Evolutionary conservation across 1,284 basidiomycete genomes (phyloP), one percentile per base, ranked within the genome.

Genomic region (Cutaneotrichosporon cyanovorans): DNA sequence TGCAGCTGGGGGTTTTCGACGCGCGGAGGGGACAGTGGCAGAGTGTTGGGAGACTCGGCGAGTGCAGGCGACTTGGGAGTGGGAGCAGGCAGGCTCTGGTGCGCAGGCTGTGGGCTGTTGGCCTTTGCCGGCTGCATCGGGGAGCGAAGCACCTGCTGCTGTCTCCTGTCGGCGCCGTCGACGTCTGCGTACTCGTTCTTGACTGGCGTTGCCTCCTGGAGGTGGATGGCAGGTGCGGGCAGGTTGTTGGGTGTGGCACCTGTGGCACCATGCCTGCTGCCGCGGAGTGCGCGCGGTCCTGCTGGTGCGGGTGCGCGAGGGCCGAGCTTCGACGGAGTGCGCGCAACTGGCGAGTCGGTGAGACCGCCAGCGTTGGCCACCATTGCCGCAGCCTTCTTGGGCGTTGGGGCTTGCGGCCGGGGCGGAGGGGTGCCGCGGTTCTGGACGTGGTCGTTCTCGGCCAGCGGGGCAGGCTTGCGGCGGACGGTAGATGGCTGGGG

Each of bases 1-100:
- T 78, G 77, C 56, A 78, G 72, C 31, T 75, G 73, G 6, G 68
- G 69, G 50, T 78, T 74, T 42, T 72, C 71, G 0, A 75, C 74
- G 36, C 70, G 62, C 0, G 76, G 75, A 8, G 65, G 65, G 23
- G 66, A 63, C 42, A 73, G 51, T 0, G 68, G 63, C 2, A 59
- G 51, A 11, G 37, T 28, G 21, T 35, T 25, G 32, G 19, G 25
- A 28, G 25, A 28, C 25, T 28, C 25, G 7, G 25, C 25, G 25
- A 28, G 25, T 12, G 25, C 39, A 7, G 39, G 39, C 39, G 39
- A 40, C 23, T 21, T 40, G 39, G 39, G 25, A 12, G 25, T 28
- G 25, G 7, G 25, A 12, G 25, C 12, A 12, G 7, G 25, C 8
- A 28, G 25, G 37, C 37, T 12, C 16, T n/a, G 5, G 15, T 21